phyloP scores from a whole-genome alignment of 257 asterid genomes.

The Hygrophila difformis region DNA sequence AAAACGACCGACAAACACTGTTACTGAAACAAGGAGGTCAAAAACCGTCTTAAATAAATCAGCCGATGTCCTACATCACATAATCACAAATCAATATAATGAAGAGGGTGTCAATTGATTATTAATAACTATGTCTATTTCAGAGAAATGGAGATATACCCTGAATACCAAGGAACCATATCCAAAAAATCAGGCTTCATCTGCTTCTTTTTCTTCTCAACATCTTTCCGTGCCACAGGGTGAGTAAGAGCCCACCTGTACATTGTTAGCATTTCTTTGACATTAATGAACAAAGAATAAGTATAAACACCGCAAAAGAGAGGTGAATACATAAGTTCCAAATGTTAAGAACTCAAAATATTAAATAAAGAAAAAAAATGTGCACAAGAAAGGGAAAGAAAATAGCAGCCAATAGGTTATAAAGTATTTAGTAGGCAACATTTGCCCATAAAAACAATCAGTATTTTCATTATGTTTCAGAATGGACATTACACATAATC shows the following conservation, averaged over 20 bases:
- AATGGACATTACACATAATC: no score
- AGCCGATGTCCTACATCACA: slow-evolving; percentile 80
- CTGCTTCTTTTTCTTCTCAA: slow-evolving; percentile 85
- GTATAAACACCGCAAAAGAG: not conserved
- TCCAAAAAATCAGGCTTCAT: slow-evolving; percentile 91
- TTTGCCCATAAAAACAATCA: no score
- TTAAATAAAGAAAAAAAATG: slow-evolving; percentile 2
- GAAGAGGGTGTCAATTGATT: slow-evolving; percentile 6
- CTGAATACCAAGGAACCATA: slow-evolving; percentile 99
- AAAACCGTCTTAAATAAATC: slow-evolving; percentile 96
- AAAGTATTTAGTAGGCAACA: no score
- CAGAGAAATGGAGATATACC: slow-evolving; percentile 38
- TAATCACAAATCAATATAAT: slow-evolving; percentile 17
- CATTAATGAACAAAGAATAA: no score
- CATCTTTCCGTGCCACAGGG: slow-evolving; percentile 80
- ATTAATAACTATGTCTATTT: not conserved
- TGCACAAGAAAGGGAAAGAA: not conserved
- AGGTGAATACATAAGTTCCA: no score
- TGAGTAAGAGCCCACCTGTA: slow-evolving; percentile 97
- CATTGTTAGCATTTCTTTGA: no score
- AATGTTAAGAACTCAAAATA: slow-evolving; percentile 1
- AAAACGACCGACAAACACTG: slow-evolving; percentile 98
- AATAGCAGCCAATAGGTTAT: slow-evolving; percentile 7
- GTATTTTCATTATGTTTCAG: no score
- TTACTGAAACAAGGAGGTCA: slow-evolving; percentile 93